Conservation (phyloP, 2,329 filamentous ascomycete species). For the Penicillium sclerotigenum region DNA sequence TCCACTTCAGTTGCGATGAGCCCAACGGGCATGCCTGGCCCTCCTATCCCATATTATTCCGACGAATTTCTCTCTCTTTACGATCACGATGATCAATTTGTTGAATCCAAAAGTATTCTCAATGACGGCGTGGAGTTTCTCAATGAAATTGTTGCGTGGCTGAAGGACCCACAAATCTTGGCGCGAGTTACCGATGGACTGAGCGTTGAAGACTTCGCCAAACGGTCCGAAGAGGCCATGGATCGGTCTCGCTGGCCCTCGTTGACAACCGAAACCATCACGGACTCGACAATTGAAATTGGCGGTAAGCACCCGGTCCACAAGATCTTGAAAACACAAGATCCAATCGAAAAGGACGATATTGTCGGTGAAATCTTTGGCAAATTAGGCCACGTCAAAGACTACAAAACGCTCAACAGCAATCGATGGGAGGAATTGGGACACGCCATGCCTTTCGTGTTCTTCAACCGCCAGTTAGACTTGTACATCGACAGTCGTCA, state of each 20-base stretch:
- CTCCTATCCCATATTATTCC: slow-evolving; percentile 69
- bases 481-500: slow-evolving; percentile 89
- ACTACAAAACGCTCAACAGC: slow-evolving; percentile 64
- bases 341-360: slow-evolving; percentile 50
- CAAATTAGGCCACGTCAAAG: slow-evolving; percentile 68
- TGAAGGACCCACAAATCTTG: slow-evolving; percentile 69
- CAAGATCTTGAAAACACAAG: slow-evolving; percentile 57
- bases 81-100: slow-evolving; percentile 58
- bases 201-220: slow-evolving; percentile 67
- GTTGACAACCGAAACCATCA: slow-evolving; percentile 52
- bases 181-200: slow-evolving; percentile 64
- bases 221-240: slow-evolving; percentile 53
- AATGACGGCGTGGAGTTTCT: slow-evolving; percentile 74
- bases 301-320: slow-evolving; percentile 64
- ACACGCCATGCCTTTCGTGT: slow-evolving; percentile 66
- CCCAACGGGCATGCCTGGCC: slow-evolving; percentile 62
- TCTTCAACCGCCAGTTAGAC: slow-evolving; percentile 83
- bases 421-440: slow-evolving; percentile 66
- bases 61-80: slow-evolving; percentile 72
- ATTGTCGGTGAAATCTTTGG: slow-evolving; percentile 74
- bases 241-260: slow-evolving; percentile 54
- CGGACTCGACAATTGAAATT: slow-evolving; percentile 48
- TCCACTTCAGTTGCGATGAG: slow-evolving; percentile 64
- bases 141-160: slow-evolving; percentile 72
- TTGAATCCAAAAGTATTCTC: slow-evolving; percentile 67